phyloP scores from a whole-genome alignment of 768 basidiomycete genomes.

The Panellus pusillus region DNA sequence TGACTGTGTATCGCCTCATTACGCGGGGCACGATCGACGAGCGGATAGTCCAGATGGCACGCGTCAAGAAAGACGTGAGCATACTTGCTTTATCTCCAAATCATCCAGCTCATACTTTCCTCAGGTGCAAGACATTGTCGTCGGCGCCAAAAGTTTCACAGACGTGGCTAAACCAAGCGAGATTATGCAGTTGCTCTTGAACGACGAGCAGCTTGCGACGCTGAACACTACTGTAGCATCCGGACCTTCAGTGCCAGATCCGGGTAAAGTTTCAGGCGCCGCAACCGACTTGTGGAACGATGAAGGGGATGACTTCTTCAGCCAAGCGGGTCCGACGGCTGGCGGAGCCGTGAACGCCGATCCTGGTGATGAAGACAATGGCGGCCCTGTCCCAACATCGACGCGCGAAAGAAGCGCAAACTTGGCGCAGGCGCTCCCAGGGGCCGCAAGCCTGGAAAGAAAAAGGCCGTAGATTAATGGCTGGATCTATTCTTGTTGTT shows the following conservation, averaged over 20 bases:
- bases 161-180: slow-evolving; percentile 95
- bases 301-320: slow-evolving; percentile 86
- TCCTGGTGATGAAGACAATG: slow-evolving; percentile 39
- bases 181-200: slow-evolving; percentile 91
- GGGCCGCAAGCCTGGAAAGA: slow-evolving; percentile 43
- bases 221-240: slow-evolving; percentile 50
- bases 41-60: slow-evolving; percentile 92
- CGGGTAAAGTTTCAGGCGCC: slow-evolving; percentile 25
- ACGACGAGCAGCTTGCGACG: slow-evolving; percentile 88
- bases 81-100: slow-evolving; percentile 6
- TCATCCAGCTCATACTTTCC: slow-evolving; percentile 1
- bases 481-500: slow-evolving; percentile 1
- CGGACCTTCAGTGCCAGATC: slow-evolving; percentile 31
- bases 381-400: slow-evolving; percentile 29
- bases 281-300: slow-evolving; percentile 76
- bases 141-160: slow-evolving; percentile 93
- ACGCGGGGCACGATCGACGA: slow-evolving; percentile 95
- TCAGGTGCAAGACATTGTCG: slow-evolving; percentile 98
- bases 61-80: slow-evolving; percentile 93
- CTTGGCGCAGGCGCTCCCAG: slow-evolving; percentile 35
- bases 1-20: slow-evolving; percentile 93
- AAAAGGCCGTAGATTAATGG: slow-evolving; percentile 26
- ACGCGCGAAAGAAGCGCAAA: slow-evolving; percentile 45
- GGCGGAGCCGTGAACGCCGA: slow-evolving; percentile 25
- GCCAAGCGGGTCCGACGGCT: slow-evolving; percentile 44